These are phyloP conservation scores for Kwoniella dejecticola DNA, from an alignment of 768 basidiomycete genomes.

Conservation along the genomic window DNA sequence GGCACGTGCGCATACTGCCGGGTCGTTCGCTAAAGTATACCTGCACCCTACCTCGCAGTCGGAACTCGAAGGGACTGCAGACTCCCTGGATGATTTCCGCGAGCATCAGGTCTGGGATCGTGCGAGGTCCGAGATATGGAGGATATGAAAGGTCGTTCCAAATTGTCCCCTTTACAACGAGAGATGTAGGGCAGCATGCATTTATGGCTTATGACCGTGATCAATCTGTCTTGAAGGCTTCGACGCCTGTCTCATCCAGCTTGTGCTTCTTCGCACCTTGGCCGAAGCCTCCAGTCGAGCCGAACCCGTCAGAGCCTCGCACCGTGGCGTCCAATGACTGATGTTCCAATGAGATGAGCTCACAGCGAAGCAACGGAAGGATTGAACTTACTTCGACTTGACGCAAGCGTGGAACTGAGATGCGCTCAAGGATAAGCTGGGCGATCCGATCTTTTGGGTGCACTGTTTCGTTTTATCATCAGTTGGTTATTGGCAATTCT, in stretches of 20 bases:
- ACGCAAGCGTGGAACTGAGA: conserved; percentile 76
- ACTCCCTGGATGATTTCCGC: conserved; percentile 32
- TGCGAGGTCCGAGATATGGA: conserved; percentile 57
- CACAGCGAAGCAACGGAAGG: background rate
- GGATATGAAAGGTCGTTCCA: conserved; percentile 51
- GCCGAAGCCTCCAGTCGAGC: conserved; percentile 79
- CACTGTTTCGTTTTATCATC: conserved; percentile 64
- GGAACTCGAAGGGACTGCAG: conserved; percentile 37
- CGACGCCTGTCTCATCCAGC: conserved; percentile 4
- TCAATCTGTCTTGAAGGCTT: background rate
- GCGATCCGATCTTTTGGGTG: conserved; percentile 89
- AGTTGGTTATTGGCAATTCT: background rate
- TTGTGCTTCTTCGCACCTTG: conserved; percentile 18
- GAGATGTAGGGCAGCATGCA: no score
- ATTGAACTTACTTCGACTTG: conserved; percentile 72
- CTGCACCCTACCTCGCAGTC: conserved; percentile 55
- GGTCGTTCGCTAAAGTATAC: conserved; percentile 57
- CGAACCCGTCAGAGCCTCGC: conserved; percentile 85
- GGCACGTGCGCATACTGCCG: conserved; percentile 52
- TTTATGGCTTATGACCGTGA: background rate
- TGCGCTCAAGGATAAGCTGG: conserved; percentile 87
- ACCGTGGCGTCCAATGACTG: conserved; percentile 80
- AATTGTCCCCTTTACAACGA: no score
- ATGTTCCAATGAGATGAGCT: conserved; percentile 10
- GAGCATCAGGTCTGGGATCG: conserved; percentile 57